Evolutionary conservation across 2,329 filamentous ascomycete genomes (phyloP), one percentile per base, ranked within the genome.

Genomic region (Ophiostoma piceae): DNA sequence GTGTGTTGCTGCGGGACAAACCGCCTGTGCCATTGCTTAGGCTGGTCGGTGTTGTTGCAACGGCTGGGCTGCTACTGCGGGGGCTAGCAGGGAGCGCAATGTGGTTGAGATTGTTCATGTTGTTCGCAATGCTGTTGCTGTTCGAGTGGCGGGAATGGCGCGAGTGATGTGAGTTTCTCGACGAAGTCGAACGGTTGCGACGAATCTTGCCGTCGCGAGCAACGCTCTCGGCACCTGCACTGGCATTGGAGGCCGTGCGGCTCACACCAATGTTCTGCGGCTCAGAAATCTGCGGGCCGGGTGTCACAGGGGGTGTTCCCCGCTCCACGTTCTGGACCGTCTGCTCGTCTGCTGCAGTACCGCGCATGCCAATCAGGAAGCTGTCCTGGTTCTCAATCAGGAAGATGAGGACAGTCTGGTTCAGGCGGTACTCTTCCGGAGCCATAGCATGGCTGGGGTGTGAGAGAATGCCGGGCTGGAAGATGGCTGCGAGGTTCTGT

Each of bases 371-470:
- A 73, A 99, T 96, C 74, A 99, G 83, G 83, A 99, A 99, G 79
- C 97, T 92, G 76, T 99, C 95, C 78, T 99, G 95, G 76, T 99
- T 97, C 77, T 98, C 94, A 74, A 99, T 99, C 74, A 99, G 82
- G 79, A 99, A 99, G 67, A 99, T 97, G 73, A 99, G 85, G 26
- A 99, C 94, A 76, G 95, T 94, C 83, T 99, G 95, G 77, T 96
- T 98, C 6, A 99, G 83, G 41, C 92, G 89, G 78, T 99, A 99
- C 77, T 98, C 94, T 70, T 91, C 87, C 0, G 95, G 95, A 0
- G 92, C 90, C 94, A 99, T 98, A 76, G 96, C 94, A 78, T 99
- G 95, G 71, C 87, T 84, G 0, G 95, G 95, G 78, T 99, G 95
- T 1, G 94, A 97, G 16, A 99, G 85, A 81, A 99, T 91, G 69